Base-by-base conservation (phyloP, 257 asterid species). In the Jacaranda mimosifolia region DNA sequence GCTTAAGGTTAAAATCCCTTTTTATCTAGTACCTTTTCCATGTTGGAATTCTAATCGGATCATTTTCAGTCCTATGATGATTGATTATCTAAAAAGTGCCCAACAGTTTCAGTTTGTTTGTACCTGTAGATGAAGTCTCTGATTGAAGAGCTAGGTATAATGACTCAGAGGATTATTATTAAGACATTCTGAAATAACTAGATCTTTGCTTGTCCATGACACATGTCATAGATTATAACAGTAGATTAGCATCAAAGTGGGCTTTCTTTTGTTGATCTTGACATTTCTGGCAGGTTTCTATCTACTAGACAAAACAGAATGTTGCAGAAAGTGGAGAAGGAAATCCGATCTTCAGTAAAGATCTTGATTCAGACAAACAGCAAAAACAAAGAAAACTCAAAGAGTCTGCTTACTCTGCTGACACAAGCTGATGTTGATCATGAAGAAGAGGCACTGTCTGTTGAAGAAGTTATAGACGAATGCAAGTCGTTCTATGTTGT, bases 401-500 rank as follows among this genome's bases (percentile, higher is more conserved):
- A 7, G 6, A 62, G 35, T 62, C 36, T 62, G 46, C 46, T 62
- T 6, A 35, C 46, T 35, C 18, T 62, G 9, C 36, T 62, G 21
- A 62, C 36, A 46, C 68, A 62, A 9, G 45, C 36, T 35, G 4
- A 14, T 62, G 68, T 46, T 8, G 46, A 62, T 4, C 36, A 62
- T 14, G 88, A 81, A 39, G 81, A 84, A 18, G 57, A 75, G 56
- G 32, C 32, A 26, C 70, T 84, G 38, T 11, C 39, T 7, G 45
- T 52, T 3, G 87, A 77, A n/a, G 87, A 87, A 64, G 53, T 87
- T 9, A 80, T 87, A 42, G 80, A 80, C 18, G 91, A 88, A 81
- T 88, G 92, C 85, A 84, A 88, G 80, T 86, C 92, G 19, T 88
- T 88, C 68, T 88, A 88, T 72, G 86, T 88, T 82, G 87, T 90